Evolutionary conservation across 2,329 filamentous ascomycete genomes (phyloP).

Genomic region (Cytospora mali): DNA sequence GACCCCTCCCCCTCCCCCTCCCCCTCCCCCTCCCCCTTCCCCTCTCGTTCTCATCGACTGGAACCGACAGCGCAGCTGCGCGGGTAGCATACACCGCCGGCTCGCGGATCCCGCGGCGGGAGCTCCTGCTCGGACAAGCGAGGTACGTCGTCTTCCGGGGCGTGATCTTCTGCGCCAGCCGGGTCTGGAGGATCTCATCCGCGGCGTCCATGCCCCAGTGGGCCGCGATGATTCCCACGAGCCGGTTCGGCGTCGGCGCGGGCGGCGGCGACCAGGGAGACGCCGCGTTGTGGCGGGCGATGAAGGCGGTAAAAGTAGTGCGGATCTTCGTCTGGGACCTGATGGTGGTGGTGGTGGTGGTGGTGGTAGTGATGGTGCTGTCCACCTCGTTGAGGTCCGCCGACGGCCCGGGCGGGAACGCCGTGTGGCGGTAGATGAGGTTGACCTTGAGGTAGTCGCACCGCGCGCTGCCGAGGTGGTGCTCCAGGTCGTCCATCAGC

Average conservation of each 20-base stretch:
- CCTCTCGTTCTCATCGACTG: conserved; percentile 4
- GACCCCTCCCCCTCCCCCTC: conserved; percentile 21
- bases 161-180: conserved; percentile 24
- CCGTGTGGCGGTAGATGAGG: conserved; percentile 59
- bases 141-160: conserved; percentile 28
- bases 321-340: conserved; percentile 52
- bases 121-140: background rate
- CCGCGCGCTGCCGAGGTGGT: conserved; percentile 53
- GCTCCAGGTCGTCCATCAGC: conserved; percentile 61
- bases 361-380: conserved; percentile 38
- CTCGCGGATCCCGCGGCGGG: background rate
- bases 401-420: conserved; percentile 44
- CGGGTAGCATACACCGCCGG: conserved; percentile 2
- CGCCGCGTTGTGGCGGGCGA: conserved; percentile 50
- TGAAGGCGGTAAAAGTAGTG: conserved; percentile 54
- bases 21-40: conserved; percentile 22
- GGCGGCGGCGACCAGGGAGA: conserved; percentile 57
- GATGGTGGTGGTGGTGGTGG: conserved; percentile 38
- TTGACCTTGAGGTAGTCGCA: conserved; percentile 55
- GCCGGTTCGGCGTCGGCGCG: conserved; percentile 39
- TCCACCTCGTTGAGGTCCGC: background rate
- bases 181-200: conserved; percentile 43
- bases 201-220: conserved; percentile 53
- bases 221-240: conserved; percentile 49
- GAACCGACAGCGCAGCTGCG: background rate